These are phyloP conservation scores for Astrothelium macrocarpum DNA, from an alignment of 495 filamentous ascomycete species.

Conservation along the genomic window DNA sequence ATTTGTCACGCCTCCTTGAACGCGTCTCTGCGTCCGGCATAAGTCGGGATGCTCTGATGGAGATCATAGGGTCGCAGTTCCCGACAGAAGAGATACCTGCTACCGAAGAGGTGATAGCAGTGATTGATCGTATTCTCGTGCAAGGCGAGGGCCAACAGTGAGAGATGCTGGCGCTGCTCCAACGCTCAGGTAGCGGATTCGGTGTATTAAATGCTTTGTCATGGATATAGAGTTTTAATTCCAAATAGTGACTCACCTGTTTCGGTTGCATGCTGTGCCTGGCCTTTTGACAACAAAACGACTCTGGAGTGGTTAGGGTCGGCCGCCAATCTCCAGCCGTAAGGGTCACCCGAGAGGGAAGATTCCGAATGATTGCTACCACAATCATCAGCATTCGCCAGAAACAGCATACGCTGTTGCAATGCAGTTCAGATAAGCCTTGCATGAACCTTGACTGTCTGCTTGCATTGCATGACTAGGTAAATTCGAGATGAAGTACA, in stretches of 20 bases:
- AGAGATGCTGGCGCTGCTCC: too few relatives aligned
- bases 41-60: background rate
- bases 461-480: background rate
- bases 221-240: too few relatives aligned
- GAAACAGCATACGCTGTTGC: background rate
- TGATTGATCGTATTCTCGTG: background rate
- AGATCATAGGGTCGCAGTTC: background rate
- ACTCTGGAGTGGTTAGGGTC: too few relatives aligned
- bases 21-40: background rate
- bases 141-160: background rate
- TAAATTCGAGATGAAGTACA: background rate
- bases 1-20: background rate
- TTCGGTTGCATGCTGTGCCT: too few relatives aligned
- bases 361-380: too few relatives aligned
- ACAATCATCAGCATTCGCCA: too few relatives aligned
- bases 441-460: background rate
- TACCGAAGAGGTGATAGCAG: background rate
- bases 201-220: too few relatives aligned
- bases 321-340: too few relatives aligned
- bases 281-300: too few relatives aligned
- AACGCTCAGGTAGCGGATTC: too few relatives aligned
- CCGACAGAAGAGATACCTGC: background rate
- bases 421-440: background rate
- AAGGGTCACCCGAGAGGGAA: too few relatives aligned
- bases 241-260: too few relatives aligned